Conservation (phyloP, 495 filamentous ascomycete genomes). For the Penicillium samsonianum region DNA sequence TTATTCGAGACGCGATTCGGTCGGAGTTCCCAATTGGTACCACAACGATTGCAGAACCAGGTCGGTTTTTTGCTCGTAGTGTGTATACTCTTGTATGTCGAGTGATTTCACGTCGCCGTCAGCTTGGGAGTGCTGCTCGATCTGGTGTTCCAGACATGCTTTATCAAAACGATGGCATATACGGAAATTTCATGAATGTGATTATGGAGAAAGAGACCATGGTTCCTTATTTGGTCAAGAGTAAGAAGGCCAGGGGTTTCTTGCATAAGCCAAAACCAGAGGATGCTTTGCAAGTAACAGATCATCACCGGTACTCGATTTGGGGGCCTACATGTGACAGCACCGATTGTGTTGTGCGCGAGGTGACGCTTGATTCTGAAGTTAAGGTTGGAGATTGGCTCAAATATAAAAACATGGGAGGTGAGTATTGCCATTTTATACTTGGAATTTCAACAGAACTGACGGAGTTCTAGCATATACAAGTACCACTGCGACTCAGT, state of each 20-base stretch:
- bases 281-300: background rate
- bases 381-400: conserved; percentile 39
- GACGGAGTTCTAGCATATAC: conserved; percentile 25
- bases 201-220: conserved; percentile 28
- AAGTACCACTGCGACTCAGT: conserved; percentile 27
- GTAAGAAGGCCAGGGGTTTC: background rate
- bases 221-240: conserved; percentile 14
- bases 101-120: conserved; percentile 31
- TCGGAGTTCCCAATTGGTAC: conserved; percentile 19
- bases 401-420: conserved; percentile 38
- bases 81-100: conserved; percentile 33
- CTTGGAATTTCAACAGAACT: background rate
- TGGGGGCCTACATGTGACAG: conserved; percentile 44
- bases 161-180: conserved; percentile 40
- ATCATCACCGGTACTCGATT: conserved; percentile 29
- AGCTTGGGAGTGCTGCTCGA: conserved; percentile 15
- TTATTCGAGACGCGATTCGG: conserved; percentile 13
- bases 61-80: conserved; percentile 31
- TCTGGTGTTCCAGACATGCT: conserved; percentile 32
- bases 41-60: conserved; percentile 36
- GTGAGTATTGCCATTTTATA: conserved; percentile 15
- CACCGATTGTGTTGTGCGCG: conserved; percentile 27
- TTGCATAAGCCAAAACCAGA: conserved; percentile 2
- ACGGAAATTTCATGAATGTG: conserved; percentile 36
- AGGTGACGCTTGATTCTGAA: conserved; percentile 23